Percentiles rank a stretch among this genome's conserved stretches.
phyloP scores from a whole-genome alignment of 1,139 yeast genomes.

The Suzukiozyma palmioleophila region DNA sequence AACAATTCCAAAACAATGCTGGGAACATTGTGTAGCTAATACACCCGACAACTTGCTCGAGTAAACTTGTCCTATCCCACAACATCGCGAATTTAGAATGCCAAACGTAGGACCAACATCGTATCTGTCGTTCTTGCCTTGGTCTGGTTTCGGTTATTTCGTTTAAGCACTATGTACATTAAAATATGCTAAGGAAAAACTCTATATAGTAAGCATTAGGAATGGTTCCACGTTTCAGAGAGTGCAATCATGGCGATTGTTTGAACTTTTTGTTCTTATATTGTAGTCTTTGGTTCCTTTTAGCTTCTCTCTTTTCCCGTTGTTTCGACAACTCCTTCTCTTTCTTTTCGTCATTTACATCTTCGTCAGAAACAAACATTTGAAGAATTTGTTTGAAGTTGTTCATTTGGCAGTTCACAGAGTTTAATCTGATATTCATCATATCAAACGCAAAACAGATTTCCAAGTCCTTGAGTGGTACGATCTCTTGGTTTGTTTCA shows the following conservation, averaged over 20 bases:
- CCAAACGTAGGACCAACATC: too few relatives aligned
- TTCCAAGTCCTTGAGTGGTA: conserved; percentile 25
- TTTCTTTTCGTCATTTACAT: conserved; percentile 16
- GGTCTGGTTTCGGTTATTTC: too few relatives aligned
- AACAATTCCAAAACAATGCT: too few relatives aligned
- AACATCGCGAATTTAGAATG: too few relatives aligned
- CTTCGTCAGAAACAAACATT: conserved; percentile 14
- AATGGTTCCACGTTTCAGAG: too few relatives aligned
- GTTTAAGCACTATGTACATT: too few relatives aligned
- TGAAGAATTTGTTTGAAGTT: conserved; percentile 12
- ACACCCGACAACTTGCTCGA: too few relatives aligned
- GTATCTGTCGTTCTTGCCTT: too few relatives aligned
- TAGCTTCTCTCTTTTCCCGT: conserved; percentile 32
- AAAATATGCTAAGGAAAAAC: too few relatives aligned
- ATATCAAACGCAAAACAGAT: conserved; percentile 42
- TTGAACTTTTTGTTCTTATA: conserved; percentile 8
- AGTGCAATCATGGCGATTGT: not conserved
- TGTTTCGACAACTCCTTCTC: conserved; percentile 22
- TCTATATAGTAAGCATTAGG: too few relatives aligned
- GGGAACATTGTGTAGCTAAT: too few relatives aligned
- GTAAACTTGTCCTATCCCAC: too few relatives aligned
- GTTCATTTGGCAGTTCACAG: conserved; percentile 14
- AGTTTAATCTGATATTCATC: conserved; percentile 28
- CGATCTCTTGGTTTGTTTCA: conserved; percentile 7
- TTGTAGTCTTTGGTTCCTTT: conserved; percentile 27